A percentile compares a stretch with the other conserved stretches of the same genome.
Conservation (phyloP, 495 filamentous ascomycete genomes). For the Lepraria neglecta region DNA sequence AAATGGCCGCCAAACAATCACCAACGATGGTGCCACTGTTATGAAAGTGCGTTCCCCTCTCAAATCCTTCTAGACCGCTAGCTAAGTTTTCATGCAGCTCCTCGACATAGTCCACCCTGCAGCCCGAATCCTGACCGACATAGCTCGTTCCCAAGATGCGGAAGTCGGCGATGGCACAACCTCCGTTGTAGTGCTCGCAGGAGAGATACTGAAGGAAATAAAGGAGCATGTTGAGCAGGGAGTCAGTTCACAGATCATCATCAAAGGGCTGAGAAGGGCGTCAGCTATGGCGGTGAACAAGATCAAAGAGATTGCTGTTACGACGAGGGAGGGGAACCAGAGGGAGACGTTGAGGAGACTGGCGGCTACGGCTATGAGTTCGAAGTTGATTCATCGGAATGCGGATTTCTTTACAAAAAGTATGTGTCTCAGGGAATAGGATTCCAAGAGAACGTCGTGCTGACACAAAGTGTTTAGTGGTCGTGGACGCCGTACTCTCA, state of each 20-base stretch:
- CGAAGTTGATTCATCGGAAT: constrained; percentile 97
- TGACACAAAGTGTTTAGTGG: constrained; percentile 53
- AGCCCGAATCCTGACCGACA: constrained; percentile 95
- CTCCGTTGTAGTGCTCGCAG: constrained; percentile 90
- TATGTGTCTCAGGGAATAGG: constrained; percentile 38
- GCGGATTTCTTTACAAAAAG: constrained; percentile 96
- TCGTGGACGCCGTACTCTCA: constrained; percentile 94
- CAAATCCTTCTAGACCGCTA: not conserved
- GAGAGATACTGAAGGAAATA: constrained; percentile 93
- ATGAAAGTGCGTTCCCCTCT: constrained; percentile 69
- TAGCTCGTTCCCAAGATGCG: constrained; percentile 96
- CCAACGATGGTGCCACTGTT: constrained; percentile 97
- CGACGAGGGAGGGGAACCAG: constrained; percentile 77
- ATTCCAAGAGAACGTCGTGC: constrained; percentile 1
- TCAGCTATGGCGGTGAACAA: constrained; percentile 94
- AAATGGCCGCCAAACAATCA: constrained; percentile 94
- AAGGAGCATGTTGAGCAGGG: constrained; percentile 93
- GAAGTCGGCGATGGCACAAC: constrained; percentile 98
- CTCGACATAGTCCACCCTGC: constrained; percentile 98
- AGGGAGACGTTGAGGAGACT: constrained; percentile 84
- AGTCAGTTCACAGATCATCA: constrained; percentile 93
- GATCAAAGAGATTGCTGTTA: constrained; percentile 93
- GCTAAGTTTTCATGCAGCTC: constrained; percentile 50
- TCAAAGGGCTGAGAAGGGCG: constrained; percentile 89
- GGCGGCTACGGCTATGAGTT: constrained; percentile 97